Percentiles rank a stretch among this genome's conserved stretches.
Evolutionary conservation across 1,284 basidiomycete species (phyloP).

Genomic region (Marasmius tenuissimus): DNA sequence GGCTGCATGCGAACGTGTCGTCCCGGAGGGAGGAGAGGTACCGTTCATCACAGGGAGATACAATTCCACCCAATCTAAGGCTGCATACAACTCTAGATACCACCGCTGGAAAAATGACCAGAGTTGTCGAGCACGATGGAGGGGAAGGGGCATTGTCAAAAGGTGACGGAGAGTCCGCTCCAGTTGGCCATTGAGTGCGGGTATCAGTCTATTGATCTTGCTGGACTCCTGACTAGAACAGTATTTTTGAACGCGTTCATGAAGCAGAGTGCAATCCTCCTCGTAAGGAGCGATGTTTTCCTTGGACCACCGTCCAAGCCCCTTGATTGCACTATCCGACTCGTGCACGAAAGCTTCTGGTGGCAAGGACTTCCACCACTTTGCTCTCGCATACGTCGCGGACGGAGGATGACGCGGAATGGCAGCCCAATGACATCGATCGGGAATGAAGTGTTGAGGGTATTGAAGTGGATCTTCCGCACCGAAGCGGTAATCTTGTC

Average conservation of each 20-base stretch:
- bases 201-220: too few relatives aligned
- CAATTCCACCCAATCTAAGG: neutral
- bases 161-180: neutral
- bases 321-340: too few relatives aligned
- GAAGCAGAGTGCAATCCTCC: too few relatives aligned
- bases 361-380: too few relatives aligned
- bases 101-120: neutral
- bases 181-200: neutral
- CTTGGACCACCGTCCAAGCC: too few relatives aligned
- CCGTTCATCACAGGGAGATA: neutral
- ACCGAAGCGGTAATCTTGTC: neutral
- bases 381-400: too few relatives aligned
- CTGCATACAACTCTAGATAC: neutral
- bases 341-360: too few relatives aligned
- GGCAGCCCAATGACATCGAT: neutral
- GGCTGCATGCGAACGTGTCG: neutral
- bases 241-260: too few relatives aligned
- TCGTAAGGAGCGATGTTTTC: too few relatives aligned
- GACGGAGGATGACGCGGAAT: neutral
- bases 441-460: neutral
- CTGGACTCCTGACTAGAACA: too few relatives aligned
- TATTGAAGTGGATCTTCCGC: too few relatives aligned
- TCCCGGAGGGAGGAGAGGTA: neutral
- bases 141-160: neutral
- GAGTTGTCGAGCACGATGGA: neutral